A percentile compares a stretch with the other conserved stretches of the same genome.
Evolutionary conservation across 495 filamentous ascomycete genomes (phyloP).

Genomic region (Tuber indicum): DNA sequence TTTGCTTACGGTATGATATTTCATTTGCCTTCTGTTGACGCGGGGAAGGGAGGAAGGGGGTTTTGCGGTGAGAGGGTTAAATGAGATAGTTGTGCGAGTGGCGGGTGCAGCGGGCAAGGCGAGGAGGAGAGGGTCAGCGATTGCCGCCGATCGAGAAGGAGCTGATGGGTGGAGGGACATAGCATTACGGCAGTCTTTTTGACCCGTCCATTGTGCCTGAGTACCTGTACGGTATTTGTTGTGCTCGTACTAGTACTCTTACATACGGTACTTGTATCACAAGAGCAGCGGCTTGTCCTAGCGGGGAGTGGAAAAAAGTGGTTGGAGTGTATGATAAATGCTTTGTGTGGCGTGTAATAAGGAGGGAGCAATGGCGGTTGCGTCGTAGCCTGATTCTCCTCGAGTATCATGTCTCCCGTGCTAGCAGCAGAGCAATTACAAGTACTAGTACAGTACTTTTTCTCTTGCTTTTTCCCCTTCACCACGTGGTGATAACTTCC

Average conservation of each 20-base stretch:
- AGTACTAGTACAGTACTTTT: no score
- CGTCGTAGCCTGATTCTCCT: no score
- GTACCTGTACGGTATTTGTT: no score
- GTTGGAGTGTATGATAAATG: background rate
- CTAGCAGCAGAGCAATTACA: no score
- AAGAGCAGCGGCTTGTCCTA: no score
- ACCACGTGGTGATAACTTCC: background rate
- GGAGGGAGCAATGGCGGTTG: background rate
- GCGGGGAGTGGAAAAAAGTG: no score
- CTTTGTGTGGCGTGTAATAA: background rate
- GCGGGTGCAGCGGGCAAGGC: background rate
- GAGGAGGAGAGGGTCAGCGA: background rate
- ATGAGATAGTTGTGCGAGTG: background rate
- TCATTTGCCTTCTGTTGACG: background rate
- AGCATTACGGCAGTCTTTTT: background rate
- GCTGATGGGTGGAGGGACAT: no score
- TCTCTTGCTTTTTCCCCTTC: background rate
- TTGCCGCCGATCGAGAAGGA: background rate
- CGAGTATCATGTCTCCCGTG: no score
- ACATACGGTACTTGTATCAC: no score
- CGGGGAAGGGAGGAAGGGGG: background rate
- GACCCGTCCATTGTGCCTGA: no score
- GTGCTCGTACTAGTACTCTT: no score
- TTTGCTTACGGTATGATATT: no score
- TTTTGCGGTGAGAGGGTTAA: background rate